Conservation (phyloP, 2,329 filamentous ascomycete species). For the Trichoderma aggressivum region DNA sequence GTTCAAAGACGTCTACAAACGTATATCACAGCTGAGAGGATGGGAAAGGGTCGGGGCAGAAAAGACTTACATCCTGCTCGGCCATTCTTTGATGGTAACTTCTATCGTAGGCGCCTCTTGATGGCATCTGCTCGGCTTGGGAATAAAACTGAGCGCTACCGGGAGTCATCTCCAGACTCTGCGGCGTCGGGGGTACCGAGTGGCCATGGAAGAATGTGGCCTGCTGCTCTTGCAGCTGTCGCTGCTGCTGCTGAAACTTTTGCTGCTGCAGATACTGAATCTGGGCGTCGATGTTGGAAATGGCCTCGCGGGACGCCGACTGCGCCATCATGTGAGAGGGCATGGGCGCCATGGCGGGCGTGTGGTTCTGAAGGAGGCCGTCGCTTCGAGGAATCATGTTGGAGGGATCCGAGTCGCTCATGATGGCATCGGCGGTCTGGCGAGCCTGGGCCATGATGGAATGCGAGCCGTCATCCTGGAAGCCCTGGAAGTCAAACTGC, state of each 20-base stretch:
- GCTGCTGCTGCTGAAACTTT: conserved; percentile 58
- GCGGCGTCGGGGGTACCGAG: conserved; percentile 74
- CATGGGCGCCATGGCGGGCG: conserved; percentile 48
- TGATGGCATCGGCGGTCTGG: conserved; percentile 35
- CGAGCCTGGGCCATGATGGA: conserved; percentile 31
- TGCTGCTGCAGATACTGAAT: conserved; percentile 65
- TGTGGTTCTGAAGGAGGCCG: conserved; percentile 42
- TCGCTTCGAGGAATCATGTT: conserved; percentile 31
- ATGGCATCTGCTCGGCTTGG: conserved; percentile 50
- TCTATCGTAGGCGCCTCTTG: conserved; percentile 60
- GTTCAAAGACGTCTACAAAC: not conserved
- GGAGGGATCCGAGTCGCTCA: conserved; percentile 33
- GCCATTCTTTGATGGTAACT: conserved; percentile 64
- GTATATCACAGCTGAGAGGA: not conserved
- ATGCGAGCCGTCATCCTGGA: conserved; percentile 41
- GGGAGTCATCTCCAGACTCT: conserved; percentile 72
- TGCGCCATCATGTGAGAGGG: conserved; percentile 44
- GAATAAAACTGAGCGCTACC: conserved; percentile 57
- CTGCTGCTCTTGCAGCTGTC: conserved; percentile 56
- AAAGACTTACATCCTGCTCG: conserved; percentile 58
- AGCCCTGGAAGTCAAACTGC: conserved; percentile 59
- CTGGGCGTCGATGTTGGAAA: conserved; percentile 61
- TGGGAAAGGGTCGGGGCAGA: too few relatives aligned
- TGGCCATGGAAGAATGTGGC: conserved; percentile 55
- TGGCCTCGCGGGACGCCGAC: conserved; percentile 45